These are phyloP conservation scores for Schizosaccharomyces lindneri DNA, from an alignment of 805 yeast species.

Conservation along the genomic window DNA sequence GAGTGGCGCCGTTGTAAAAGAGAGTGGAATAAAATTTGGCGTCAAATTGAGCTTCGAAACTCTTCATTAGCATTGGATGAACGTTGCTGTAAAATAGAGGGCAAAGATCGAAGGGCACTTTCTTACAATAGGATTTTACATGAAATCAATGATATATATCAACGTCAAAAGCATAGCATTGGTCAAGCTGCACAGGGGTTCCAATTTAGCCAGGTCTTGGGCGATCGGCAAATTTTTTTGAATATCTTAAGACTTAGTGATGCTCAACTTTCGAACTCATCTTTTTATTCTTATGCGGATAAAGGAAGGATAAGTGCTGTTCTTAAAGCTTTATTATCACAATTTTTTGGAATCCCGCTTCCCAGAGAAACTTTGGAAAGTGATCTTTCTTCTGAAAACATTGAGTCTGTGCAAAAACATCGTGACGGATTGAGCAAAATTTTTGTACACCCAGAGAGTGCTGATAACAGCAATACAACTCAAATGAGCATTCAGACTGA, in stretches of 20 bases:
- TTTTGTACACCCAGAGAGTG: neutral
- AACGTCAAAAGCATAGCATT: neutral
- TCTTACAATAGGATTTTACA: neutral
- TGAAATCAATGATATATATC: neutral
- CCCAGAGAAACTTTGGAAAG: neutral
- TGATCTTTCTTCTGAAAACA: neutral
- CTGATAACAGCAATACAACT: neutral
- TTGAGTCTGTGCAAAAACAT: neutral
- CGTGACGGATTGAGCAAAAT: neutral
- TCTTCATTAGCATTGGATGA: conserved; percentile 86
- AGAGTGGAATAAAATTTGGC: conserved; percentile 98
- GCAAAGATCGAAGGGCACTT: neutral
- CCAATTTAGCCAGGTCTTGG: neutral
- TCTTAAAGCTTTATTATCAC: neutral
- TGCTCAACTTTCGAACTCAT: neutral
- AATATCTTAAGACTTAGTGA: neutral
- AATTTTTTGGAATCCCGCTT: neutral
- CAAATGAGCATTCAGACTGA: neutral
- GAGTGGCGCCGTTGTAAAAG: conserved; percentile 97
- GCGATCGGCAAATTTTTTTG: neutral
- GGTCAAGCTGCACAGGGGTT: neutral
- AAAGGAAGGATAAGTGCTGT: neutral
- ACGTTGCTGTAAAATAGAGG: conserved; percentile 14
- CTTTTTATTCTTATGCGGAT: neutral
- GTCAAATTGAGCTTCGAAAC: conserved; percentile 90